Evolutionary conservation across 2,329 filamentous ascomycete species (phyloP).

Genomic region (Penicillium sp.): DNA sequence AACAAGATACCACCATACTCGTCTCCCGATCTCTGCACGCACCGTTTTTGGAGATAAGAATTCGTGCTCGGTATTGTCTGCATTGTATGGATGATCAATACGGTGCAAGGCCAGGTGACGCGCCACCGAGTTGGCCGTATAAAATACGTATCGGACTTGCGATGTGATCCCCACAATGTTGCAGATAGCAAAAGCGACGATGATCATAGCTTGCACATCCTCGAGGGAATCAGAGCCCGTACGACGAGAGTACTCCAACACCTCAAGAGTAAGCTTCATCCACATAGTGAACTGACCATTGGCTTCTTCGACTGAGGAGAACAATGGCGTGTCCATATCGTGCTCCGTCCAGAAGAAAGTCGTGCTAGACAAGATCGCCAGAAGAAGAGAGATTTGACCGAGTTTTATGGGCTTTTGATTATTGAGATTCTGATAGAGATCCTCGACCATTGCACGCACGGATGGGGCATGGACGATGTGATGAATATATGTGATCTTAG

Average conservation of each 20-base stretch:
- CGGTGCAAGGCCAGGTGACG: constrained; percentile 17
- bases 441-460: constrained; percentile 24
- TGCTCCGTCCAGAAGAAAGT: constrained; percentile 30
- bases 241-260: constrained; percentile 31
- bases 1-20: constrained; percentile 43
- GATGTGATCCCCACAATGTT: constrained; percentile 36
- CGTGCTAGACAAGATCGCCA: constrained; percentile 32
- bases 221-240: constrained; percentile 28
- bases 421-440: constrained; percentile 26
- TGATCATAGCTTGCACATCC: constrained; percentile 36
- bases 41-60: constrained; percentile 23
- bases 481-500: constrained; percentile 32
- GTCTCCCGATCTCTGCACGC: constrained; percentile 34
- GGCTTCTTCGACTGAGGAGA: constrained; percentile 23
- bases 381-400: constrained; percentile 29
- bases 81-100: constrained; percentile 17
- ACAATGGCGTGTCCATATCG: constrained; percentile 14
- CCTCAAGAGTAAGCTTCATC: constrained; percentile 30
- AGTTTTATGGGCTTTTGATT: constrained; percentile 19
- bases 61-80: constrained; percentile 3
- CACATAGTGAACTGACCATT: constrained; percentile 27
- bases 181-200: constrained; percentile 31
- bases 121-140: constrained; percentile 27
- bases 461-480: constrained; percentile 35
- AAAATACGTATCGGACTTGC: constrained; percentile 31